phyloP scores from a whole-genome alignment of 192 early-diverging fungal species.

The Gaertneriomyces sp. region DNA sequence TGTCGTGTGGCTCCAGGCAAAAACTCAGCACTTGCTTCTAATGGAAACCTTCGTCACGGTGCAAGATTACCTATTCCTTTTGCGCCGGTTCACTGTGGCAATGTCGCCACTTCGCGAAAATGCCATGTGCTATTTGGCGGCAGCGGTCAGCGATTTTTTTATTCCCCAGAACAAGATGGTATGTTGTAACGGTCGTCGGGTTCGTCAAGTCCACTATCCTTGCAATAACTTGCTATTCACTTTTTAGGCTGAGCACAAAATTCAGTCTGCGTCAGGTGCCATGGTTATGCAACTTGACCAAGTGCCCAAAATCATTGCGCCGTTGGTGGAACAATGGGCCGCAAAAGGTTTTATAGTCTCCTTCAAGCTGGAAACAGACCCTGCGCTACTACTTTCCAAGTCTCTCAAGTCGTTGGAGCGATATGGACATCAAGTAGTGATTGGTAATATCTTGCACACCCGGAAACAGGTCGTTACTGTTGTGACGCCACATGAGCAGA shows the following conservation, averaged over 20 bases:
- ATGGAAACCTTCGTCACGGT: constrained; percentile 86
- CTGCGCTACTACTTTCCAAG: constrained; percentile 73
- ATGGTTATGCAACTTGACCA: constrained; percentile 87
- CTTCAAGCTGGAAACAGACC: constrained; percentile 97
- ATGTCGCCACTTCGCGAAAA: constrained; percentile 62
- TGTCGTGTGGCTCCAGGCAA: constrained; percentile 43
- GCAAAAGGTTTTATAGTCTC: constrained; percentile 88
- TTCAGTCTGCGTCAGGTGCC: constrained; percentile 86
- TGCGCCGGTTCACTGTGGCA: constrained; percentile 68
- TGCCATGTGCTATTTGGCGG: constrained; percentile 95
- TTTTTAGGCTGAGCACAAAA: constrained; percentile 83
- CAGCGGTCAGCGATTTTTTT: constrained; percentile 98
- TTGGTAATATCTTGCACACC: constrained; percentile 88
- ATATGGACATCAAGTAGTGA: constrained; percentile 96
- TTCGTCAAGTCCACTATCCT: constrained; percentile 1
- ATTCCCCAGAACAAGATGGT: constrained; percentile 91
- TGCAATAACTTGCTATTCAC: constrained; percentile 3
- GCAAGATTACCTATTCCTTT: constrained; percentile 86
- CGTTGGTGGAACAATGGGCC: constrained; percentile 92
- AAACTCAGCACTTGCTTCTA: constrained; percentile 60
- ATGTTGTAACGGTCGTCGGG: constrained; percentile 7
- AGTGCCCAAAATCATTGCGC: constrained; percentile 94
- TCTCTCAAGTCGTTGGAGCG: constrained; percentile 68
- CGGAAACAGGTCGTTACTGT: constrained; percentile 78
- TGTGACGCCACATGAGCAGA: constrained; percentile 29